Base-by-base conservation (phyloP, 495 filamentous ascomycete genomes). In the Xylaria curta region DNA sequence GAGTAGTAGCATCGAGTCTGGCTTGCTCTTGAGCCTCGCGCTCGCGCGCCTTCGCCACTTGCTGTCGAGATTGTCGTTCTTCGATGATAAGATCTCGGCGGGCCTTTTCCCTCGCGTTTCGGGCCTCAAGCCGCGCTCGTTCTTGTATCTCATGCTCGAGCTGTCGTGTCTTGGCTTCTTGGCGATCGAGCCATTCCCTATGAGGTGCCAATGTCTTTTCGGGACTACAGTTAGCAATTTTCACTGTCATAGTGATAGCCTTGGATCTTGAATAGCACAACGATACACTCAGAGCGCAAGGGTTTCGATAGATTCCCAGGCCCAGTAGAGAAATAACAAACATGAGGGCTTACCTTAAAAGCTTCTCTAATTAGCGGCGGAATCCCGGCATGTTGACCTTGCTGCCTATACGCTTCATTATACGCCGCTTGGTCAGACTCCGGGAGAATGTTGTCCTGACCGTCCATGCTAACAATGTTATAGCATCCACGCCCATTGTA, bases 401-500 rank as follows among this genome's bases (percentile, higher is more conserved):
- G 63, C 31, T 38, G 19, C 7, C 28, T 47, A n/a, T 19, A 4
- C 12, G 53, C 38, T 44, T 44, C 33, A 38, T 21, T n/a, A 4
- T 38, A 4, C 28, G 9, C 58, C 31, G 2, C 7, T 36, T 59
- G 28, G 33, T 36, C 58, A 7, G 9, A 60, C n/a, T 13, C n/a
- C 28, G 51, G 51, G 26, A 54, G 21, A 44, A 68, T n/a, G 12
- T 24, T 51, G n/a, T 54, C 15, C 17, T 9, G 4, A 21, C 49
- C 36, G 21, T 44, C 65, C n/a, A 10, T 56, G 5, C 19, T 6
- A 1, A n/a, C 0, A 31, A 68, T 17, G 3, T 68, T 38, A 17
- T 59, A 68, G 66, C 40, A 60, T 26, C 66, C 66, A 33, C 8
- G 36, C 15, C 6, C 53, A 21, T 47, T 38, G 8, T 68, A 60